Percentiles rank a stretch among this genome's conserved stretches.
Conservation (phyloP, 352 stramenopile species). For the Globisporangium iwayamae region DNA sequence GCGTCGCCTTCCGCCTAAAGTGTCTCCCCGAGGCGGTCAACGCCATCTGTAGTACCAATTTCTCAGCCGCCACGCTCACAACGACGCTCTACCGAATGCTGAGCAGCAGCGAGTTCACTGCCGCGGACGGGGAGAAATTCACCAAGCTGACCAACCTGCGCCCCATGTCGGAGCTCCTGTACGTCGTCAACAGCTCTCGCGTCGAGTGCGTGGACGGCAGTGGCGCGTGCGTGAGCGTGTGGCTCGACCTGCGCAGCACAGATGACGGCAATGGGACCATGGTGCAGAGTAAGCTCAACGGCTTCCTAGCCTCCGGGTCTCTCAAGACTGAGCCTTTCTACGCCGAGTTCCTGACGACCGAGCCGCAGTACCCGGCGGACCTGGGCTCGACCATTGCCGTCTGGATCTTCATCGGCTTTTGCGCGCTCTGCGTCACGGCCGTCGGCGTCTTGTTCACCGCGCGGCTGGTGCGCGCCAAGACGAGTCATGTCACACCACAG, state of each 20-base stretch:
- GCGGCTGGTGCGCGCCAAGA: constrained; percentile 34
- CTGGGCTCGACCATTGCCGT: constrained; percentile 45
- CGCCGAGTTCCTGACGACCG: constrained; percentile 35
- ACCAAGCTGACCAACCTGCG: constrained; percentile 27
- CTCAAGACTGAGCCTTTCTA: constrained; percentile 44
- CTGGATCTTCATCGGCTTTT: constrained; percentile 64
- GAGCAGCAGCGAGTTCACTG: constrained; percentile 27
- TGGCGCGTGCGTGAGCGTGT: constrained; percentile 31
- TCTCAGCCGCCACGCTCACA: constrained; percentile 37
- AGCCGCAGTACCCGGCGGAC: constrained; percentile 35
- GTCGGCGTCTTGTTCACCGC: constrained; percentile 29
- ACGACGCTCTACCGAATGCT: constrained; percentile 59
- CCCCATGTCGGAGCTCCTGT: constrained; percentile 39
- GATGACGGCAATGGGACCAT: constrained; percentile 2
- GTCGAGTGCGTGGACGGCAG: constrained; percentile 26
- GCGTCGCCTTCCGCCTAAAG: constrained; percentile 36
- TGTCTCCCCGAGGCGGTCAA: constrained; percentile 20
- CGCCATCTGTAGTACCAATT: constrained; percentile 35
- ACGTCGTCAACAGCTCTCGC: constrained; percentile 50
- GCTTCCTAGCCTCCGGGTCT: constrained; percentile 39
- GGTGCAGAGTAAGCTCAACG: constrained; percentile 51
- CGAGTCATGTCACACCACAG: constrained; percentile 41
- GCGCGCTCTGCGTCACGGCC: constrained; percentile 26
- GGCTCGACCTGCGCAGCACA: constrained; percentile 39
- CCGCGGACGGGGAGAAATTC: constrained; percentile 33